phyloP scores from a whole-genome alignment of 164 flowering plant species.

The Akebia trifoliata region DNA sequence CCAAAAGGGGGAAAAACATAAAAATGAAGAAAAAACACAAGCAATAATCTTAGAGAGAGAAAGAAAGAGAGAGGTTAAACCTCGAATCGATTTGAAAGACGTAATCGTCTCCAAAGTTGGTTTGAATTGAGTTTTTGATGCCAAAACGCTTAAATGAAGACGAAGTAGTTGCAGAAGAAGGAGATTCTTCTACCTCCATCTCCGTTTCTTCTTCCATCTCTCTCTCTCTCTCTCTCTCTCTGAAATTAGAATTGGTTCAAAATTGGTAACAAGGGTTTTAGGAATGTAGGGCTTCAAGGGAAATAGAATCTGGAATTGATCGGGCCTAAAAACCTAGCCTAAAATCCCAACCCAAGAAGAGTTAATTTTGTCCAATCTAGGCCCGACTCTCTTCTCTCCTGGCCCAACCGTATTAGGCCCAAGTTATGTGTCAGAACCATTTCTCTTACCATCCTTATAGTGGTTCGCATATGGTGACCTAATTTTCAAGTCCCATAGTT shows the following conservation, averaged over 20 bases:
- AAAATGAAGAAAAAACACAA: not conserved
- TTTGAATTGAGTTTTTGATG: constrained; percentile 76
- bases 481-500: too few species aligned
- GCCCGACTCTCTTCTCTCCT: too few species aligned
- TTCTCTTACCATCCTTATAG: too few species aligned
- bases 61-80: constrained; percentile 24
- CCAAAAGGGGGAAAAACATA: constrained; percentile 3
- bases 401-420: too few species aligned
- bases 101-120: constrained; percentile 87
- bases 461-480: too few species aligned
- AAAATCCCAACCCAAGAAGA: too few species aligned
- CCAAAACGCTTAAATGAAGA: constrained; percentile 44
- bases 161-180: constrained; percentile 7
- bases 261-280: constrained; percentile 5
- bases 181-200: constrained; percentile 39
- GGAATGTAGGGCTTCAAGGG: too few species aligned
- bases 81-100: constrained; percentile 80
- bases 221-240: constrained; percentile 6
- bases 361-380: too few species aligned
- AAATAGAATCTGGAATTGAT: too few species aligned
- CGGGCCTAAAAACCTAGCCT: too few species aligned
- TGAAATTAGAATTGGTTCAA: too few species aligned
- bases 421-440: too few species aligned
- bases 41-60: not conserved
- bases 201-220: constrained; percentile 22